Evolutionary conservation across 106 monocot genomes (phyloP).

Genomic region (Narthecium ossifragum): DNA sequence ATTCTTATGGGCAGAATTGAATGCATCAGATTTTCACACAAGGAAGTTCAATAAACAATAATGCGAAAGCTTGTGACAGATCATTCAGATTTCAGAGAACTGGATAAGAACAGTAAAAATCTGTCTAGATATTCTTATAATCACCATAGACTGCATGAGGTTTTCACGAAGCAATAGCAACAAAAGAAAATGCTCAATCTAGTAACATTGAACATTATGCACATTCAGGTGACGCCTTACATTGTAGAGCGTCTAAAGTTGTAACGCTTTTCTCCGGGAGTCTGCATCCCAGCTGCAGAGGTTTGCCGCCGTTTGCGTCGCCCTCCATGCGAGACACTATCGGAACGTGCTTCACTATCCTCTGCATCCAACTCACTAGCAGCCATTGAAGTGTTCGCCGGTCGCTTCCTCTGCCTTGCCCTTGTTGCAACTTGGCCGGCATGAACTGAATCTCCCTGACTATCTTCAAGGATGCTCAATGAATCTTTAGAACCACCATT

Average conservation of each 20-base stretch:
- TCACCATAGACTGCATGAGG: too few species aligned
- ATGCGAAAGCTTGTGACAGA: too few species aligned
- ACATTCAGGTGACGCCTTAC: too few species aligned
- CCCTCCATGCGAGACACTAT: conserved; percentile 52
- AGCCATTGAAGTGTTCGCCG: conserved; percentile 12
- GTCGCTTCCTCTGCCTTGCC: conserved; percentile 37
- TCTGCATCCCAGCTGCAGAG: conserved; percentile 9
- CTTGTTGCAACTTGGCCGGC: conserved; percentile 7
- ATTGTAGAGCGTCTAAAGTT: conserved; percentile 55
- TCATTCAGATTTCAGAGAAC: too few species aligned
- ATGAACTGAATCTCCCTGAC: conserved; percentile 29
- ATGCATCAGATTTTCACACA: too few species aligned
- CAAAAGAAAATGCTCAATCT: too few species aligned
- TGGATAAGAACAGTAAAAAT: too few species aligned
- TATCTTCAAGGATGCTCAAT: conserved; percentile 20
- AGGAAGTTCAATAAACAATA: too few species aligned
- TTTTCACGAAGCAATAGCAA: too few species aligned
- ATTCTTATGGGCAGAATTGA: too few species aligned
- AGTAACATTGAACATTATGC: too few species aligned
- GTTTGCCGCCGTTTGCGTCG: conserved; percentile 51
- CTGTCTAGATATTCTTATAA: too few species aligned
- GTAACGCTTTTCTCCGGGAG: conserved; percentile 52
- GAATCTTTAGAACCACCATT: conserved; percentile 23
- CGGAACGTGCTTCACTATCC: conserved; percentile 54
- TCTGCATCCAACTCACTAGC: conserved; percentile 43